Base-by-base conservation (phyloP, 257 asterid genomes). In the Penstemon barbatus region DNA sequence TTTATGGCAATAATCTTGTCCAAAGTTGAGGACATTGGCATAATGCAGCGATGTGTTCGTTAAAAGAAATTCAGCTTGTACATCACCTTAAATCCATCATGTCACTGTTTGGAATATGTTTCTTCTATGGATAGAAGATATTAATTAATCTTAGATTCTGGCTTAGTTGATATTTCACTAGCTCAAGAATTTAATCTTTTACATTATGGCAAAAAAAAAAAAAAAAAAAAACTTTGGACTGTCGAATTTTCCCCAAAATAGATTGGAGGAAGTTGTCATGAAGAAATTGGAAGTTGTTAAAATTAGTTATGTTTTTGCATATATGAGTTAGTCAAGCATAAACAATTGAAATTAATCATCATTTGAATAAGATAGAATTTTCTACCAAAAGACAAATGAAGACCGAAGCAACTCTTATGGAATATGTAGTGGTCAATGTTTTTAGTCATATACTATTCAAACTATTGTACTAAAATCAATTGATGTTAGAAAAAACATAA, bases 91-190 rank as follows among this genome's bases (percentile, higher is more conserved):
- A 65, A 62, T 4, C 72, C 75, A 66, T 78, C 81, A 9, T 12
- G 8, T 77, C 82, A 74, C 64, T 58, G 80, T 61, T 71, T 65
- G 68, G 85, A 80, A 76, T 73, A 76, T 71, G 54, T 74, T 46
- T 60, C 52, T 52, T 63, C 33, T 25, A 25, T 1, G 33, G 1
- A 25, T 25, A 25, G 33, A 25, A 25, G 33, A 25, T 25, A 25
- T 25, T 1, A 25, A 25, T 25, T 1, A 25, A 25, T 2, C 72
- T 65, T 55, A 11, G 59, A 69, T 76, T 73, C 76, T 71, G 46
- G 50, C 19, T 51, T 7, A 7, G 1, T 25, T 4, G 66, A 25
- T 25, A 1, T 74, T 64, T 66, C 61, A 46, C 52, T 57, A 63
- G 42, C 33, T n/a, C 39, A 18, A 1, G 19, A 58, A 64, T 65